Percentiles rank a stretch among this genome's conserved stretches.
Evolutionary conservation across 257 asterid genomes (phyloP).

Genomic region (Jacaranda copaia): DNA sequence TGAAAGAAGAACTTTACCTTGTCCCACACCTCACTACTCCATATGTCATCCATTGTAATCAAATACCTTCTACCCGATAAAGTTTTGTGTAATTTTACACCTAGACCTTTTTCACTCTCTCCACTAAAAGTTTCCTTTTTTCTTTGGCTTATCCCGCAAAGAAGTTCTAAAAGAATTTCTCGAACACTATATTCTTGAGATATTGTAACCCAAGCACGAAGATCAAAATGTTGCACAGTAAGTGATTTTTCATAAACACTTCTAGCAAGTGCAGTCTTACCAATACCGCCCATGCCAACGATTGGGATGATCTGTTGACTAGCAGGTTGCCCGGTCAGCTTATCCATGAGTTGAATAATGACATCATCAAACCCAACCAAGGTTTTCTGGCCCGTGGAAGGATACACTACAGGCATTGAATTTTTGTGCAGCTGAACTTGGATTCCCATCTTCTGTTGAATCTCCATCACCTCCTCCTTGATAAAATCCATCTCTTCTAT

Average conservation of each 20-base stretch:
- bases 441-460: too few species aligned
- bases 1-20: not conserved
- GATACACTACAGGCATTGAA: not conserved
- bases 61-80: not conserved
- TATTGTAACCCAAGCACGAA: not conserved
- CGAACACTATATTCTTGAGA: not conserved
- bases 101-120: not conserved
- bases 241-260: not conserved
- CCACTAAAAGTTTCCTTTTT: not conserved
- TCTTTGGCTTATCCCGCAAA: not conserved
- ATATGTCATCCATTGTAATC: not conserved
- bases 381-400: not conserved
- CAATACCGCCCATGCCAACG: not conserved
- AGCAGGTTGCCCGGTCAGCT: not conserved
- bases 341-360: not conserved
- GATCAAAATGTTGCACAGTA: not conserved
- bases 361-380: not conserved
- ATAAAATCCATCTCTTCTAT: not conserved
- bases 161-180: not conserved
- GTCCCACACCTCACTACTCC: constrained; percentile 10
- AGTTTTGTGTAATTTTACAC: too few species aligned
- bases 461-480: not conserved
- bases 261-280: not conserved
- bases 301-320: not conserved
- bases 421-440: too few species aligned